These are phyloP conservation scores for Pleurotus eryngii DNA, from an alignment of 768 basidiomycete species.

Conservation along the genomic window DNA sequence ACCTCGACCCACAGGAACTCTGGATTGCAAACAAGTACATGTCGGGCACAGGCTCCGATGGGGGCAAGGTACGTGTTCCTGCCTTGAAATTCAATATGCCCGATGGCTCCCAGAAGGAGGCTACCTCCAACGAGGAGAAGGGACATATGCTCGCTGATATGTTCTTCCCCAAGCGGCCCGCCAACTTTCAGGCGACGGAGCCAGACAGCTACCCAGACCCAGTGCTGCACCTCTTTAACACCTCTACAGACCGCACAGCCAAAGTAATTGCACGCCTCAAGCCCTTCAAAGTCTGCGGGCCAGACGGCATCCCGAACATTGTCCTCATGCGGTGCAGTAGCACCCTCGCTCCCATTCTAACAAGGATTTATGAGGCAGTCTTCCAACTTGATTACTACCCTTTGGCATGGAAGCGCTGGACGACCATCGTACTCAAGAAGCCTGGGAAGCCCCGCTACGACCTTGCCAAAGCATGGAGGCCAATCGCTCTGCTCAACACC, in stretches of 20 bases:
- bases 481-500: slow-evolving; percentile 32
- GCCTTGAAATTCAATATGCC: slow-evolving; percentile 2
- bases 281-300: slow-evolving; percentile 18
- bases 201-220: slow-evolving; percentile 6
- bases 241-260: slow-evolving; percentile 5
- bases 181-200: slow-evolving; percentile 8
- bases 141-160: neutral
- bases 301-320: slow-evolving; percentile 24
- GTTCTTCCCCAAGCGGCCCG: slow-evolving; percentile 18
- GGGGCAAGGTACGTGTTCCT: slow-evolving; percentile 10
- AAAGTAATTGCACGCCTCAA: slow-evolving; percentile 9
- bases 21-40: slow-evolving; percentile 18
- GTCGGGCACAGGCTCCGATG: neutral
- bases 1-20: neutral
- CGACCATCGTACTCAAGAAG: slow-evolving; percentile 29
- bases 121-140: slow-evolving; percentile 12
- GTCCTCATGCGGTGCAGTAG: slow-evolving; percentile 13
- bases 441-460: slow-evolving; percentile 32
- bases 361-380: slow-evolving; percentile 13
- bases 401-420: slow-evolving; percentile 18
- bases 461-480: slow-evolving; percentile 28
- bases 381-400: slow-evolving; percentile 10
- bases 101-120: neutral
- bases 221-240: slow-evolving; percentile 12
- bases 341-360: slow-evolving; percentile 11